Evolutionary conservation across 1,139 yeast genomes (phyloP).

Genomic region (Yarrowia galli): DNA sequence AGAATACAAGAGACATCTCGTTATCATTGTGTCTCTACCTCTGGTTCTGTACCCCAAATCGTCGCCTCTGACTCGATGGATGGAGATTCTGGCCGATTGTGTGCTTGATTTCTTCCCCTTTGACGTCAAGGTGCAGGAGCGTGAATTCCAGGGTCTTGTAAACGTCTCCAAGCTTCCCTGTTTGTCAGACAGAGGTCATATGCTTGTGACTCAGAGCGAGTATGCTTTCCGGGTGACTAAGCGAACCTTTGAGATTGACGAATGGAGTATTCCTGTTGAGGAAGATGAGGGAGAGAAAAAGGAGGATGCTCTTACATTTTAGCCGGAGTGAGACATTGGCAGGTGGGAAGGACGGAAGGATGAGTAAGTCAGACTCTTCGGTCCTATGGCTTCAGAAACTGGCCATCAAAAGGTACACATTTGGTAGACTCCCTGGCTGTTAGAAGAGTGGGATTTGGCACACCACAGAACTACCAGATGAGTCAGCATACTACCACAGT

Average conservation of each 20-base stretch:
- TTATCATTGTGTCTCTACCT: conserved; percentile 64
- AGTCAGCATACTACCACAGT: no score
- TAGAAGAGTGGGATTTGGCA: no score
- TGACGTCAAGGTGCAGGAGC: conserved; percentile 65
- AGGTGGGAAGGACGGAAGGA: no score
- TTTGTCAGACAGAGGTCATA: conserved; percentile 77
- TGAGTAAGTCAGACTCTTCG: no score
- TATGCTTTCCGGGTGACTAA: conserved; percentile 87
- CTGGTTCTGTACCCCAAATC: conserved; percentile 71
- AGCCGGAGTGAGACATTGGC: no score
- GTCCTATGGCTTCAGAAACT: no score
- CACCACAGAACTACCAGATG: no score
- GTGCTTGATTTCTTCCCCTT: conserved; percentile 83
- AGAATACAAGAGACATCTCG: conserved; percentile 57
- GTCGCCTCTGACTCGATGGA: conserved; percentile 56
- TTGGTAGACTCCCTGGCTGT: no score
- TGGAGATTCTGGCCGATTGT: conserved; percentile 72
- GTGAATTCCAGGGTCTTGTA: conserved; percentile 71
- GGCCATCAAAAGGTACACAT: no score
- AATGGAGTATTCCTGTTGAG: conserved; percentile 96
- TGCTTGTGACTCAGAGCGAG: conserved; percentile 78
- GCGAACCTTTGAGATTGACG: conserved; percentile 82
- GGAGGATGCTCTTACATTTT: conserved; percentile 8
- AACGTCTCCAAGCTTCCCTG: conserved; percentile 77
- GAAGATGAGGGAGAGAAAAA: conserved; percentile 61